Conservation (phyloP, 2,329 filamentous ascomycete genomes). For the Helotiales sp. region DNA sequence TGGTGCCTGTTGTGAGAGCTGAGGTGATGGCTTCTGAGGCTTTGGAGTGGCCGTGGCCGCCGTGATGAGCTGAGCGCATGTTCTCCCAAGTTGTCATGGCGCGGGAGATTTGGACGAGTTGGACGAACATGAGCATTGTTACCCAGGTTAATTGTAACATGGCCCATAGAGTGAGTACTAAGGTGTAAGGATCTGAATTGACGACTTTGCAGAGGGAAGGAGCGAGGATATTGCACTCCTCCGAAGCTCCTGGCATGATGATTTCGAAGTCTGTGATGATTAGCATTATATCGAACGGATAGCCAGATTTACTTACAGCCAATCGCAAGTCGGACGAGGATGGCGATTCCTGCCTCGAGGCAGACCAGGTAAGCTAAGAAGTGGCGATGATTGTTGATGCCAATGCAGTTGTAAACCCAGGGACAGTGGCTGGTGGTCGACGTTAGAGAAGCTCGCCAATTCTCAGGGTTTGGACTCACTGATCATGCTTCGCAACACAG, state of each 20-base stretch:
- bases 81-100: constrained; percentile 97
- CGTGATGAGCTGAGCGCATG: constrained; percentile 77
- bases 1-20: constrained; percentile 72
- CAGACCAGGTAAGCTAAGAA: constrained; percentile 88
- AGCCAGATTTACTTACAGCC: constrained; percentile 56
- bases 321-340: constrained; percentile 71
- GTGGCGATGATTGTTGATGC: constrained; percentile 92
- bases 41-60: constrained; percentile 43
- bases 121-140: constrained; percentile 93
- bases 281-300: not conserved
- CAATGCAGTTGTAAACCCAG: constrained; percentile 96
- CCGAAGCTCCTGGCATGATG: constrained; percentile 52
- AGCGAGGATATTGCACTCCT: constrained; percentile 74
- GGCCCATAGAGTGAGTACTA: constrained; percentile 78
- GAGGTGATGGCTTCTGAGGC: constrained; percentile 63
- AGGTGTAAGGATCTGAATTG: constrained; percentile 80
- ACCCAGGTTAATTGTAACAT: constrained; percentile 90
- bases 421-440: constrained; percentile 74
- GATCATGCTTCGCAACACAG: constrained; percentile 94
- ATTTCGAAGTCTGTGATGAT: constrained; percentile 58
- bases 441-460: constrained; percentile 20
- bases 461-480: constrained; percentile 58
- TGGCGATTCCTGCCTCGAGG: constrained; percentile 72
- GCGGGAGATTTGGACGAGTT: constrained; percentile 86
- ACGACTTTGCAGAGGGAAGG: constrained; percentile 72